Evolutionary conservation across 805 yeast genomes (phyloP).

Genomic region (Yarrowia bubula): DNA sequence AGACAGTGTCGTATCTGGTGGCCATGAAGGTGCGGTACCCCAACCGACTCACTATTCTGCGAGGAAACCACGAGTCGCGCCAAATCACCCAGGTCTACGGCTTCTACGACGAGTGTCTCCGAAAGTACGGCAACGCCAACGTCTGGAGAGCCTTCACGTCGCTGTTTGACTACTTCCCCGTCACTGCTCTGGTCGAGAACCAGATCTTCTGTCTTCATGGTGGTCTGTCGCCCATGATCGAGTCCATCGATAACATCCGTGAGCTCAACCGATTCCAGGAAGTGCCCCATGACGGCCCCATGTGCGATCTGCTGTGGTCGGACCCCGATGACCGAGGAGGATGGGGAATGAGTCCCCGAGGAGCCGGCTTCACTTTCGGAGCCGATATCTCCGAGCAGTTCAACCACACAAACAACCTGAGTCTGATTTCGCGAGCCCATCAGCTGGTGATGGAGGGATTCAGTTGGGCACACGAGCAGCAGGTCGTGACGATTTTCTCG

Average conservation of each 20-base stretch:
- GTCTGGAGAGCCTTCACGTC: conserved; percentile 95
- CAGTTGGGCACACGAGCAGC: conserved; percentile 91
- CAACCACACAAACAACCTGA: conserved; percentile 86
- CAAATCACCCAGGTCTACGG: conserved; percentile 97
- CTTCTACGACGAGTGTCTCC: conserved; percentile 91
- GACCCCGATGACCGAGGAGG: conserved; percentile 98
- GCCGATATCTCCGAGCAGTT: conserved; percentile 94
- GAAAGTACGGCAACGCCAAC: conserved; percentile 89
- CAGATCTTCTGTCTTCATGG: conserved; percentile 93
- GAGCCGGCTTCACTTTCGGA: conserved; percentile 99
- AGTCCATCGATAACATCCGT: conserved; percentile 90
- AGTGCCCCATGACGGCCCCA: conserved; percentile 97
- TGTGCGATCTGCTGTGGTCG: conserved; percentile 95
- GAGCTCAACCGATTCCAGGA: conserved; percentile 92
- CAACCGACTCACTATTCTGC: conserved; percentile 82
- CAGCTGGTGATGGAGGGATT: conserved; percentile 98
- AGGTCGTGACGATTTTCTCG: conserved; percentile 87
- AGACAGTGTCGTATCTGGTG: conserved; percentile 85
- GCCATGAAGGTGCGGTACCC: conserved; percentile 95
- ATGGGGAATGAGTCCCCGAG: conserved; percentile 98
- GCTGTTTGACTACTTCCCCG: conserved; percentile 91
- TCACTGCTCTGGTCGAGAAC: conserved; percentile 91
- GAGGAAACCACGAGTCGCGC: conserved; percentile 95
- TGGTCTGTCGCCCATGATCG: conserved; percentile 96
- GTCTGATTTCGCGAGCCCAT: conserved; percentile 91